Conservation (phyloP, 208 protist species). For the Leishmania arabica region DNA sequence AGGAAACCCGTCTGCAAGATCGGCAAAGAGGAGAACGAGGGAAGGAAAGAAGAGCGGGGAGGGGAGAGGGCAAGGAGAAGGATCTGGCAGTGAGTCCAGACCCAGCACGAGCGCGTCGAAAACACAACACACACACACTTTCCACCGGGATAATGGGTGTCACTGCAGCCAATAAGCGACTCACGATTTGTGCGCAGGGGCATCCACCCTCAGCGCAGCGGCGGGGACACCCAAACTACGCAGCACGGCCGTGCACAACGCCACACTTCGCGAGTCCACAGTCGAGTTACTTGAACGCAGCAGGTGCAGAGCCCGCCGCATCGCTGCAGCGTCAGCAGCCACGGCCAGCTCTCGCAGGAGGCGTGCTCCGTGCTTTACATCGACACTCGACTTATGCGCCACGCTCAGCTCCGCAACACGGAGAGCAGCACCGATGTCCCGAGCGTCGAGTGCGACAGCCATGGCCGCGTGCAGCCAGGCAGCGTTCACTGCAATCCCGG, state of each 20-base stretch:
- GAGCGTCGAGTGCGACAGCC: slow-evolving; percentile 53
- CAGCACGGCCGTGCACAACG: slow-evolving; percentile 45
- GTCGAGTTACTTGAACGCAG: slow-evolving; percentile 53
- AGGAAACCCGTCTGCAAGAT: background rate
- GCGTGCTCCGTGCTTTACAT: slow-evolving; percentile 55
- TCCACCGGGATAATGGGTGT: background rate
- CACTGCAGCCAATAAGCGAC: background rate
- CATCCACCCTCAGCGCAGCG: slow-evolving; percentile 30
- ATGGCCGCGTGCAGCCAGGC: slow-evolving; percentile 55
- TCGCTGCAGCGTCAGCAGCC: slow-evolving; percentile 42
- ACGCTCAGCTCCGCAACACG: slow-evolving; percentile 46
- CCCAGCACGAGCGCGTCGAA: background rate
- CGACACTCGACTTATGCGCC: slow-evolving; percentile 32
- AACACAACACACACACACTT: too few relatives aligned
- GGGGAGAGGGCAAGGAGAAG: background rate
- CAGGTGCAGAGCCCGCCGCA: slow-evolving; percentile 40
- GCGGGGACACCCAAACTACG: slow-evolving; percentile 37
- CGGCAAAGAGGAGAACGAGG: background rate
- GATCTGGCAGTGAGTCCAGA: background rate
- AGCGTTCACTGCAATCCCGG: slow-evolving; percentile 33
- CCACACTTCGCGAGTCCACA: slow-evolving; percentile 51
- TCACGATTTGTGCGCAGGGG: background rate
- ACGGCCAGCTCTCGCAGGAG: slow-evolving; percentile 45
- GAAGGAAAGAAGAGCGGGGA: background rate
- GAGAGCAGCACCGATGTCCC: slow-evolving; percentile 51